Percentiles rank a stretch among this genome's conserved stretches.
Evolutionary conservation across 176 grass and related monocot species (phyloP).

Genomic region (Oryza glaberrima): DNA sequence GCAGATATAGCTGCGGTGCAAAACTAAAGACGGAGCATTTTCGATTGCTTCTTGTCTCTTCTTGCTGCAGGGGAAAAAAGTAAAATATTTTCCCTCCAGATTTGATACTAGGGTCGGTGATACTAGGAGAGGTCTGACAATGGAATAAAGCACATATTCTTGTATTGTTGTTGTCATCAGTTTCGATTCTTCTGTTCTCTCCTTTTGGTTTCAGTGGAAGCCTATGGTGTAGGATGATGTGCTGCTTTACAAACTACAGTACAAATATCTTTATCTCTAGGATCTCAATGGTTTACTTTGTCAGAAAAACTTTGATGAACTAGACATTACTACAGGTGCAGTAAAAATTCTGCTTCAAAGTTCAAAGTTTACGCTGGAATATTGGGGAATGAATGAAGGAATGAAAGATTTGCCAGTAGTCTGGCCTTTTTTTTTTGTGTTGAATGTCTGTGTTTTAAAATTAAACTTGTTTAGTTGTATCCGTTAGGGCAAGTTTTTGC

Average conservation of each 20-base stretch:
- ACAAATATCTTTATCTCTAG: neutral
- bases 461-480: too few species aligned
- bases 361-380: too few species aligned
- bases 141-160: constrained; percentile 44
- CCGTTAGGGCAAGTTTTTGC: too few species aligned
- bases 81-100: constrained; percentile 9
- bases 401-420: neutral
- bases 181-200: constrained; percentile 36
- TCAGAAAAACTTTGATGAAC: neutral
- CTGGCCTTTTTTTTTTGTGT: too few species aligned
- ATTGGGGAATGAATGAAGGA: neutral
- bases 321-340: neutral
- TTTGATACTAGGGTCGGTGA: constrained; percentile 13
- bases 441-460: too few species aligned
- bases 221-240: constrained; percentile 3
- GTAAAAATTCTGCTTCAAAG: neutral
- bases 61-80: neutral
- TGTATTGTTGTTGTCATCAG: constrained; percentile 15
- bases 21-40: constrained; percentile 57
- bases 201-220: constrained; percentile 41
- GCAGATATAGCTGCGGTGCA: constrained; percentile 41
- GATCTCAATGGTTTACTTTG: constrained; percentile 1
- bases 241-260: neutral
- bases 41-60: constrained; percentile 23
- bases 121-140: constrained; percentile 17